Evolutionary conservation across 805 yeast species (phyloP), one percentile per base, ranked within the genome.

Genomic region (Candida silvicultrix): DNA sequence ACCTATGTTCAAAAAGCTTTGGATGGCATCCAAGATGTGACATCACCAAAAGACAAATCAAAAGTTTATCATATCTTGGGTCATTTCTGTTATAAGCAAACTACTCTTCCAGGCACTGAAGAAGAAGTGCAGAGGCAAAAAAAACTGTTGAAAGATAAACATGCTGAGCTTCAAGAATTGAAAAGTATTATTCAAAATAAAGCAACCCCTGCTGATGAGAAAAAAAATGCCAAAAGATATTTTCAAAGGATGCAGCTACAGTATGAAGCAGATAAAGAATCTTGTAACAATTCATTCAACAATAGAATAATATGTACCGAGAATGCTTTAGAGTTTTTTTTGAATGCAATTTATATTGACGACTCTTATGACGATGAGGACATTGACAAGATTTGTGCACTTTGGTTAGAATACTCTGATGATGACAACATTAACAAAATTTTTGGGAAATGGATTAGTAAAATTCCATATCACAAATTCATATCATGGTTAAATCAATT

Each of bases 401-500:
- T 92, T 11, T 92, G 97, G 95, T 69, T 92, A 36, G 85, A 83
- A 49, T 74, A 79, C 52, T 71, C 80, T 2, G 59, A 61, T 6
- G 69, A 70, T 31, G 72, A 63, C 1, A 61, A 57, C 0, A 65
- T 85, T 5, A 82, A 78, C 50, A 49, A 46, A 4, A 53, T 64
- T 9, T 67, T 85, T 10, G 55, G 56, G 14, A 53, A 58, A 2
- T 64, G 67, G 5, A 56, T 83, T 2, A 43, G 56, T 0, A 41
- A 43, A 0, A 63, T 87, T 18, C 85, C 95, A 0, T 69, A 76
- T 14, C 69, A 70, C 57, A 82, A 82, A 53, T 77, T 89, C 44
- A 70, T 87, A 5, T 77, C 89, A 0, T 90, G 97, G 96, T 70
- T 83, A 34, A 82, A 84, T 48, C 98, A 90, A 59, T 70, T 90